A percentile compares a stretch with the other conserved stretches of the same genome.
phyloP scores from a whole-genome alignment of 495 filamentous ascomycete species.

The Penicillium soppii region DNA sequence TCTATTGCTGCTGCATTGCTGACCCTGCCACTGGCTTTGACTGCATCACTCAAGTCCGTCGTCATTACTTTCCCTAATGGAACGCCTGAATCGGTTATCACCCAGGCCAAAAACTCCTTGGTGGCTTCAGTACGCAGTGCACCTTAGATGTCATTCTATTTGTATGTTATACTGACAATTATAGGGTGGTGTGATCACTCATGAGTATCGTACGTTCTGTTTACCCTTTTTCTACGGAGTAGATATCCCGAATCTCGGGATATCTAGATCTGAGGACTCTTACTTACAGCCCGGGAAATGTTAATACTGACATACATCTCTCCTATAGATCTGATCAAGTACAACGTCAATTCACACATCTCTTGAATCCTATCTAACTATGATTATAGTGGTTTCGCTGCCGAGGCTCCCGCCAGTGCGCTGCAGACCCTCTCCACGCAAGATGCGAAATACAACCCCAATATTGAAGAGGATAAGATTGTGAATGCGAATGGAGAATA shows the following conservation, averaged over 20 bases:
- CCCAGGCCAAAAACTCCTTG: conserved; percentile 69
- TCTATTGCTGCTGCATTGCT: conserved; percentile 45
- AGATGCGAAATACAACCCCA: conserved; percentile 61
- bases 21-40: conserved; percentile 55
- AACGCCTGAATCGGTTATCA: conserved; percentile 67
- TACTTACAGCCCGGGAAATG: too few species aligned
- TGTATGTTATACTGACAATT: not conserved
- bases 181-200: conserved; percentile 42
- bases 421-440: conserved; percentile 66
- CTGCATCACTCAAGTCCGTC: conserved; percentile 64
- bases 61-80: conserved; percentile 74
- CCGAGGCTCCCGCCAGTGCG: conserved; percentile 64
- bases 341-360: conserved; percentile 6
- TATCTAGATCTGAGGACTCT: too few species aligned
- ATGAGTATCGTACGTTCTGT: conserved; percentile 52
- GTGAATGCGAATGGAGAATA: conserved; percentile 45
- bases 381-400: conserved; percentile 67
- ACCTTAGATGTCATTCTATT: conserved; percentile 1
- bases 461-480: conserved; percentile 75
- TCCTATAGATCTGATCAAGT: conserved; percentile 51
- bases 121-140: conserved; percentile 56
- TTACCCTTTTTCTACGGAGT: not conserved
- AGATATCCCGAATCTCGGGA: too few species aligned
- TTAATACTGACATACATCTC: conserved; percentile 14
- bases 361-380: conserved; percentile 19